These are phyloP conservation scores for Candida arabinofermentans DNA, from an alignment of 805 yeast species.

Conservation along the genomic window DNA sequence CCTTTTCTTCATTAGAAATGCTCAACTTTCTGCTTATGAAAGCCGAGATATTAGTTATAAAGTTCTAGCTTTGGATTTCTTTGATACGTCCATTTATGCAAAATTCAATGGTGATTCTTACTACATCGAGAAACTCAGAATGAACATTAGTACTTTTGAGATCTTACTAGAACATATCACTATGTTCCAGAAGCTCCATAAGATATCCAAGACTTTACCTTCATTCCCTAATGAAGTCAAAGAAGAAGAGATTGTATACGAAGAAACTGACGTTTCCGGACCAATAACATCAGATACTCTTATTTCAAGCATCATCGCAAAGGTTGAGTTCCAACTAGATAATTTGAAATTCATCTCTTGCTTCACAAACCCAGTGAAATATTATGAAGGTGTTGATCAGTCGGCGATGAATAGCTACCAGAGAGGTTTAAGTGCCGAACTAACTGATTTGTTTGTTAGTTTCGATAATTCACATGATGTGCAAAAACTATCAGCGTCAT, in stretches of 20 bases:
- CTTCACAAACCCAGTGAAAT: constrained; percentile 28
- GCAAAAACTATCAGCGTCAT: constrained; percentile 7
- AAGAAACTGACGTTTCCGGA: background rate
- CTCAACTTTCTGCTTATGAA: constrained; percentile 17
- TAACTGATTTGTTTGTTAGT: constrained; percentile 1
- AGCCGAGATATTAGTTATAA: constrained; percentile 2
- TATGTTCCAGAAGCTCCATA: constrained; percentile 15
- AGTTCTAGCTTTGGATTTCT: constrained; percentile 14
- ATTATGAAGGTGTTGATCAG: constrained; percentile 27
- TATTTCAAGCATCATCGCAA: constrained; percentile 5
- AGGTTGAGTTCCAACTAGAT: constrained; percentile 9
- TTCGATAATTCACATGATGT: constrained; percentile 2
- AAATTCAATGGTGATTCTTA: constrained; percentile 5
- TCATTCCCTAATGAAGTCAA: background rate
- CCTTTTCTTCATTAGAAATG: constrained; percentile 17
- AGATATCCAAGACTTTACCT: background rate
- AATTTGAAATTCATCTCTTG: constrained; percentile 21
- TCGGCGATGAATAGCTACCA: constrained; percentile 23
- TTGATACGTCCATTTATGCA: constrained; percentile 12
- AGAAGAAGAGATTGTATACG: background rate
- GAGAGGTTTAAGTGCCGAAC: constrained; percentile 23
- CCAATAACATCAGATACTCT: background rate
- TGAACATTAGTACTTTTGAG: constrained; percentile 11
- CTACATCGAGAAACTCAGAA: constrained; percentile 3
- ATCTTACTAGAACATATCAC: constrained; percentile 9